Conservation (phyloP, 345 rosid species). For the Excoecaria agallocha region DNA sequence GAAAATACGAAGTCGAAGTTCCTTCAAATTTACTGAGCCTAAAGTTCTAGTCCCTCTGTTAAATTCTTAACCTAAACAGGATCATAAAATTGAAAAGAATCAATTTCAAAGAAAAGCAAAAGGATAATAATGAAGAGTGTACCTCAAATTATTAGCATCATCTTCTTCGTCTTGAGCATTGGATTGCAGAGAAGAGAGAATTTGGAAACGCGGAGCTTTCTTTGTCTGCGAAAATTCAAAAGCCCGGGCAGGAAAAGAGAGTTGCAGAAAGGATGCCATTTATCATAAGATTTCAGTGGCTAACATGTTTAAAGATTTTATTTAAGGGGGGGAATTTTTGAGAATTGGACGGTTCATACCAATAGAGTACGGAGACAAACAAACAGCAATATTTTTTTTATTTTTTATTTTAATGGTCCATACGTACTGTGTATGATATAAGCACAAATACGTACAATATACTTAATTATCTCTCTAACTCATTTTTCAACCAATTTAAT, state of each 20-base stretch:
- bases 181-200: constrained; percentile 31
- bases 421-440: too few relatives aligned
- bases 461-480: too few relatives aligned
- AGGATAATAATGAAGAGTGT: neutral
- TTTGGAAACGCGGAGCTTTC: constrained; percentile 32
- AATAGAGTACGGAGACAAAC: neutral
- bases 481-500: too few relatives aligned
- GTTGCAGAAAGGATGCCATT: constrained; percentile 52
- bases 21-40: too few relatives aligned
- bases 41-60: too few relatives aligned
- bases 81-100: neutral
- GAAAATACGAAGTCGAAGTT: too few relatives aligned
- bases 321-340: neutral
- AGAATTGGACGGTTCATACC: neutral
- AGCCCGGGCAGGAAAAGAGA: constrained; percentile 38
- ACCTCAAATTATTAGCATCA: constrained; percentile 35
- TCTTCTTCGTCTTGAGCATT: constrained; percentile 29
- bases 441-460: too few relatives aligned
- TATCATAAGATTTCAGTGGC: neutral
- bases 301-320: neutral
- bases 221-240: constrained; percentile 26
- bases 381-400: too few relatives aligned
- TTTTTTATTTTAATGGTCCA: too few relatives aligned
- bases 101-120: neutral
- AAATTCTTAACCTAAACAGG: too few relatives aligned